Conservation (phyloP, 352 stramenopile genomes). For the Pythium guiyangense region DNA sequence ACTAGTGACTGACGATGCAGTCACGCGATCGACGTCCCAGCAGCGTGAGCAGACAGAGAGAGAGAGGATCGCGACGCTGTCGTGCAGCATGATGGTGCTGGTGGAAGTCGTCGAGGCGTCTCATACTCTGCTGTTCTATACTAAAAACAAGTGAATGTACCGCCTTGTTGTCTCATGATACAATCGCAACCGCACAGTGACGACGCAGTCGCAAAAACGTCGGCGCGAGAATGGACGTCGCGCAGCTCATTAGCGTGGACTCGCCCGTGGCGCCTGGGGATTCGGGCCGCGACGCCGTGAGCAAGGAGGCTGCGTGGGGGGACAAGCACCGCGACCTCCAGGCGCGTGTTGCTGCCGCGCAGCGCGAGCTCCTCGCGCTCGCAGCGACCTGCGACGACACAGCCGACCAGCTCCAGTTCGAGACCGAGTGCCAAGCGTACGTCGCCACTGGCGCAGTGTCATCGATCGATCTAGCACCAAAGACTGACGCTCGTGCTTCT, state of each 20-base stretch:
- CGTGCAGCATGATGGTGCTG: no score
- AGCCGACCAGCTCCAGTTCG: conserved; percentile 29
- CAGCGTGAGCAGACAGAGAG: no score
- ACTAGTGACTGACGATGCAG: background rate
- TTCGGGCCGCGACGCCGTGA: background rate
- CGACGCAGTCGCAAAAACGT: no score
- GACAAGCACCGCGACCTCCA: conserved; percentile 20
- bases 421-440: conserved; percentile 37
- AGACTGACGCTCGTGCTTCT: background rate
- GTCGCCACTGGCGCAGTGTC: conserved; percentile 1
- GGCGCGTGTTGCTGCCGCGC: conserved; percentile 24
- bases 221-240: conserved; percentile 7
- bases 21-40: background rate
- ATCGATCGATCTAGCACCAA: background rate
- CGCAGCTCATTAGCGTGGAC: conserved; percentile 11
- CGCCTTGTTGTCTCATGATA: no score
- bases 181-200: no score
- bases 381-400: conserved; percentile 23
- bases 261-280: conserved; percentile 1
- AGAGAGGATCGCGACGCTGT: no score
- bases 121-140: no score
- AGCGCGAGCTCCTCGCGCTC: conserved; percentile 32
- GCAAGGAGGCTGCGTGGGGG: background rate
- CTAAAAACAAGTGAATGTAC: no score
- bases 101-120: no score